Evolutionary conservation across 2,329 filamentous ascomycete genomes (phyloP), one percentile per base, ranked within the genome.

Genomic region (Ascochyta lentis): DNA sequence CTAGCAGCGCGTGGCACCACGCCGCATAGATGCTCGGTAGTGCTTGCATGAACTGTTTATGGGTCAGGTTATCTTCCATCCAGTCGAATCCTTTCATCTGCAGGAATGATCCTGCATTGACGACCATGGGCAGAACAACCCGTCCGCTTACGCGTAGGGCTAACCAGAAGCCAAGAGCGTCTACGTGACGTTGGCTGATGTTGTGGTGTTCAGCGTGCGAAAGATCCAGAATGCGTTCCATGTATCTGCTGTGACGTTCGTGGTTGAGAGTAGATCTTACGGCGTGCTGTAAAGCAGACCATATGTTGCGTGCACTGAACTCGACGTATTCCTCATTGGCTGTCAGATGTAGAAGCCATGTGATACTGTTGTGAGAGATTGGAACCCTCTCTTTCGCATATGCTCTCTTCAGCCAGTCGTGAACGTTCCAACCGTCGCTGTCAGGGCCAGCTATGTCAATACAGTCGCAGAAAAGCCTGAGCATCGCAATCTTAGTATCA

Each of bases 1-100:
- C 49, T 12, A 60, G 34, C 3, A 59, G 34, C 13, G 52, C 49
- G 39, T 48, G 44, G 8, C 58, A 63, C 58, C 58, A 63, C n/a
- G 60, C 51, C 40, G 49, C 40, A n/a, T 63, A 63, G 3, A 60
- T 51, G 15, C n/a, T 49, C 1, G 60, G 60, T 5, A 56, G 35
- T 6, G 52, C 51, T 29, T 59, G 52, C 23, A 63, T 19, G 8
- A 44, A 60, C 12, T 60, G 43, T 12, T 8, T 45, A 2, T 59
- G 54, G 19, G 58, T 34, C 13, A 63, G 31, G 23, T 53, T 27
- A 35, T 63, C 60, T 3, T 58, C 46, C 9, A 59, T 47, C 60
- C 60, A 63, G 27, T 63, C 60, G 34, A 63, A 63, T 10, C 60
- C 60, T 10, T 23, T 52, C 52, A 61, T 63, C 10, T 56, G 60